Conservation (phyloP, 176 grass and related monocot species). For the Thinopyrum elongatum region DNA sequence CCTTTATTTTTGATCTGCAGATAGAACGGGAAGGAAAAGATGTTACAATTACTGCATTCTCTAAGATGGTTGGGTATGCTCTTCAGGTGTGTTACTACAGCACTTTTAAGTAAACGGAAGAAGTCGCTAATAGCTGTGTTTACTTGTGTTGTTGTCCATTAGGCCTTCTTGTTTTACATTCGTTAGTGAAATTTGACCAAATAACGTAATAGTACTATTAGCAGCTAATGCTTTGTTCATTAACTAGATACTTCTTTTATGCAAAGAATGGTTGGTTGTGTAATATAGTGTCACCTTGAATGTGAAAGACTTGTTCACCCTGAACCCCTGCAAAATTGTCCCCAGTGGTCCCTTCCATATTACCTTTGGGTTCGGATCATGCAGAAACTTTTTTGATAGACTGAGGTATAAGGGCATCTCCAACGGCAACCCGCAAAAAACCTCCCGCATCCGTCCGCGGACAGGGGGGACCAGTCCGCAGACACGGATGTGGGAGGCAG, state of each 20-base stretch:
- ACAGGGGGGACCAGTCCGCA: too few species aligned
- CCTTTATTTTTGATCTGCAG: conserved; percentile 31
- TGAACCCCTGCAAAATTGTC: background rate
- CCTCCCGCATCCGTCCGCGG: too few species aligned
- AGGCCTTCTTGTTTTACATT: background rate
- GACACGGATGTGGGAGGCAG: too few species aligned
- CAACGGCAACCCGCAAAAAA: too few species aligned
- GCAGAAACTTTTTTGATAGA: background rate
- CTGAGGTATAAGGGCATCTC: background rate
- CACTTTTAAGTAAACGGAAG: conserved; percentile 16
- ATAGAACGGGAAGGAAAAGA: conserved; percentile 88
- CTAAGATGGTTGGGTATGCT: conserved; percentile 95
- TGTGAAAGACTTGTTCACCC: background rate
- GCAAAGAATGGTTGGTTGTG: background rate
- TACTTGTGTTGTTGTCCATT: background rate
- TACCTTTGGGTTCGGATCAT: background rate
- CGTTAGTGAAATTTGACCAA: background rate
- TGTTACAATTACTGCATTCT: conserved; percentile 94
- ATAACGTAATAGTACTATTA: background rate
- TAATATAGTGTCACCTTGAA: background rate
- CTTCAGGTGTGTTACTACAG: conserved; percentile 66
- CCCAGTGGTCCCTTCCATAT: background rate
- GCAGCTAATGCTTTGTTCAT: background rate
- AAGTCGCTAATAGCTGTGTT: background rate
- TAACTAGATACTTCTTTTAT: background rate